phyloP scores from a whole-genome alignment of 805 yeast species.

The Crinitomyces ghanaensis region DNA sequence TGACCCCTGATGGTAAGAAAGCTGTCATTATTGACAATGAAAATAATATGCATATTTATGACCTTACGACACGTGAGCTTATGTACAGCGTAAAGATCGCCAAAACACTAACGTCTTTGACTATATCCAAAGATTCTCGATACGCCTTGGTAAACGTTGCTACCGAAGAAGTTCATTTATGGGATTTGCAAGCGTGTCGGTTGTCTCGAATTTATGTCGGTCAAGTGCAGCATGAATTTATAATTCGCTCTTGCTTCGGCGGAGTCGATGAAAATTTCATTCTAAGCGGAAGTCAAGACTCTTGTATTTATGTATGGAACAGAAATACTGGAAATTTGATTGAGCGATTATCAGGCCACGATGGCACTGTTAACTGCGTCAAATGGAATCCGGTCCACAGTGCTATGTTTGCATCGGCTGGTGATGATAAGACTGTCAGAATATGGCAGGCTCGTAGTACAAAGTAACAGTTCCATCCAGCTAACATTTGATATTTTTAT shows the following conservation, averaged over 20 bases:
- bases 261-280: slow-evolving; percentile 57
- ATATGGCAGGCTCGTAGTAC: slow-evolving; percentile 26
- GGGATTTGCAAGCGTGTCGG: slow-evolving; percentile 56
- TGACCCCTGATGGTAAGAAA: slow-evolving; percentile 51
- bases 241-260: slow-evolving; percentile 71
- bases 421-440: slow-evolving; percentile 65
- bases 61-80: slow-evolving; percentile 31
- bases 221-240: slow-evolving; percentile 54
- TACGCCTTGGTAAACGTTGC: slow-evolving; percentile 51
- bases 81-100: slow-evolving; percentile 36
- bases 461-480: background rate
- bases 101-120: slow-evolving; percentile 53
- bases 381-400: slow-evolving; percentile 50
- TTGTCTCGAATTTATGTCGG: slow-evolving; percentile 59
- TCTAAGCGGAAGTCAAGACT: slow-evolving; percentile 78
- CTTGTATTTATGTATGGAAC: slow-evolving; percentile 69
- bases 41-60: slow-evolving; percentile 41
- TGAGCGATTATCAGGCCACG: slow-evolving; percentile 50
- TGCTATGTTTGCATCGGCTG: slow-evolving; percentile 64
- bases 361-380: slow-evolving; percentile 61
- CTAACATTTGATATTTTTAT: background rate
- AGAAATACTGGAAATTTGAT: slow-evolving; percentile 56
- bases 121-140: slow-evolving; percentile 45
- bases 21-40: slow-evolving; percentile 49
- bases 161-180: slow-evolving; percentile 68